Evolutionary conservation across 2,329 filamentous ascomycete species (phyloP), one percentile per base, ranked within the genome.

Genomic region (Aspergillus sp.): DNA sequence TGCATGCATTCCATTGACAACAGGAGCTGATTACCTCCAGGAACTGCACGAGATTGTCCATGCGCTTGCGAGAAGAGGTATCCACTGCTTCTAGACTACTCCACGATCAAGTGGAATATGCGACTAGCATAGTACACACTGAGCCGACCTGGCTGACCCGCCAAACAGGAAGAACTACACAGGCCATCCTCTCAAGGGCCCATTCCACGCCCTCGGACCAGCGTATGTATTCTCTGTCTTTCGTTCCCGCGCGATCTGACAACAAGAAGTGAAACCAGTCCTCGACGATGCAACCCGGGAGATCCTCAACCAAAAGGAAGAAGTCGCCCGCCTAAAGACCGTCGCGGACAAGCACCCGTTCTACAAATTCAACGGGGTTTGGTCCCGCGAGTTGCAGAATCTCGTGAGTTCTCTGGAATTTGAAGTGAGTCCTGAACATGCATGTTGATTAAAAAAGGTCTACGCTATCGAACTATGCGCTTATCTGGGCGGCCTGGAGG

Each of bases 281-380:
- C 69, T 94, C 26, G 66, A 72, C 8, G 74, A 82, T 44, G 79
- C 85, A 1, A 74, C 86, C 39, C 63, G 67, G 39, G 74, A 75
- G 36, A 82, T 96, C 55, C 67, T 74, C 42, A 74, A 82, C 22
- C 78, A 93, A 57, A 72, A 83, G 35, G 67, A 75, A 29, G 81
- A 80, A 27, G 72, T 95, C 28, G 64, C 68, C 36, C 76, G 80
- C 45, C 74, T 98, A 27, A 74, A 76, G 40, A 63, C 71, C 34
- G 74, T 84, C 34, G 86, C 88, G 2, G 88, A 86, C 15, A 73
- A 83, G 56, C 81, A 93, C 51, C 89, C 91, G 0, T 98, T 96
- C 69, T 98, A 96, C 77, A 95, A 94, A 73, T 95, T 93, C 68
- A 95, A 95, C 61, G 67, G 71, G 35, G 76, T 86, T 57, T 98